Evolutionary conservation across 2,329 filamentous ascomycete genomes (phyloP), one percentile per base, ranked within the genome.

Genomic region (Colletotrichum sp.): DNA sequence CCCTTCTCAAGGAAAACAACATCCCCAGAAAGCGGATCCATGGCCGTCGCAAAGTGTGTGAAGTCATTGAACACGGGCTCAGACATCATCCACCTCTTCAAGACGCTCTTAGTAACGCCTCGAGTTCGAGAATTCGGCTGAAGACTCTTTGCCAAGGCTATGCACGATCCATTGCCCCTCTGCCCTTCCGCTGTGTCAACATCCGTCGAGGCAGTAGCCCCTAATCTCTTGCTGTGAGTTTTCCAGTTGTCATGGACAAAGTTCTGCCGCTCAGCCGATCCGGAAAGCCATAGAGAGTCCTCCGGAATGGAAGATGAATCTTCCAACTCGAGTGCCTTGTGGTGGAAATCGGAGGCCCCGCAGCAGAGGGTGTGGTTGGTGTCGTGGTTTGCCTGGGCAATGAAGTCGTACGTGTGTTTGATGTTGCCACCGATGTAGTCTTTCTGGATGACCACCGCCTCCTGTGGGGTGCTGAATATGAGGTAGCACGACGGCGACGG

Each of bases 371-470:
- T 62, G 13, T 77, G 55, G 24, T 80, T 52, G 30, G 81, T 79
- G 73, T 93, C 90, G 79, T 90, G 88, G 79, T 93, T 93, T 2
- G 90, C 92, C 13, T 87, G 85, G 6, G 88, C 85, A 36, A 93
- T 87, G 79, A 93, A 92, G 3, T 86, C 83, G 3, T 81, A 80
- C 3, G 87, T 88, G 2, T 82, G 83, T 16, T 85, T 83, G 9
- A 88, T 79, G 2, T 83, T 83, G 5, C 88, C 89, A 1, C 81
- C 86, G 3, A 79, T 70, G 71, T 87, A 85, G 78, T 93, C 90
- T 79, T 93, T 92, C 77, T 92, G 90, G 56, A 93, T 83, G 1
- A 89, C 84, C 1, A 87, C 80, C 3, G 88, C 88, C 58, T 84
- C 82, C 0, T 75, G 67, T 0, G 89, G 89, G 58, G 90, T 86